Base-by-base conservation (phyloP, 2,329 filamentous ascomycete genomes). In the Cryphonectria nitschkei region DNA sequence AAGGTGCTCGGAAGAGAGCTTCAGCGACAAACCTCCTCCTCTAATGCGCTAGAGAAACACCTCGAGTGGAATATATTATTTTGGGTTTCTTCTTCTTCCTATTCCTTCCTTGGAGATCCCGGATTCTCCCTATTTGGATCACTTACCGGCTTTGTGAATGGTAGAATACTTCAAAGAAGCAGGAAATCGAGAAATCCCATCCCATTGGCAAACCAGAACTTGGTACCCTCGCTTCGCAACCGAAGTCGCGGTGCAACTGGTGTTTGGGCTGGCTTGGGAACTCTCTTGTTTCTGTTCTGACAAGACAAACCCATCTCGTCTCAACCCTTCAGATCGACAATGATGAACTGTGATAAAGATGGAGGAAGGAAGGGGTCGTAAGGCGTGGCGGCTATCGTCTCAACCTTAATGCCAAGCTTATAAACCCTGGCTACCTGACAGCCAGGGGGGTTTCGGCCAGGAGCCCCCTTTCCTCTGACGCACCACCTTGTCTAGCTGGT, bases 401-500 rank as follows among this genome's bases (percentile, higher is more conserved):
- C 61, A 68, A 68, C 66, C 69, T 71, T 68, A 62, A 68, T 16
- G 52, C 54, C 61, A 68, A 68, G 66, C 69, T 68, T 68, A 68
- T 68, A 68, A 68, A 68, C 69, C 46, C 61, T n/a, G 29, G 22
- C 60, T 2, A 34, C 37, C 69, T n/a, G 39, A 22, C 60, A 5
- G 43, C 46, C 69, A 68, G 61, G 54, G 65, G 54, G 43, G 34
- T 68, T 52, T 68, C 60, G 58, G 43, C 69, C 37, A 29, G 43
- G 41, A 41, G 29, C 29, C 26, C 41, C 41, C 43, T 32, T 29
- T 46, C 52, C 54, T 32, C 16, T 58, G 54, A 58, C 19, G 54
- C 54, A 32, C 26, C 22, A 50, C 54, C 54, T 13, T 13, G n/a
- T 26, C 22, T 8, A n/a, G 50, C 50, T 54, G 22, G 14, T 6